Base-by-base conservation (phyloP, 257 asterid species). In the Solanum arcanum region DNA sequence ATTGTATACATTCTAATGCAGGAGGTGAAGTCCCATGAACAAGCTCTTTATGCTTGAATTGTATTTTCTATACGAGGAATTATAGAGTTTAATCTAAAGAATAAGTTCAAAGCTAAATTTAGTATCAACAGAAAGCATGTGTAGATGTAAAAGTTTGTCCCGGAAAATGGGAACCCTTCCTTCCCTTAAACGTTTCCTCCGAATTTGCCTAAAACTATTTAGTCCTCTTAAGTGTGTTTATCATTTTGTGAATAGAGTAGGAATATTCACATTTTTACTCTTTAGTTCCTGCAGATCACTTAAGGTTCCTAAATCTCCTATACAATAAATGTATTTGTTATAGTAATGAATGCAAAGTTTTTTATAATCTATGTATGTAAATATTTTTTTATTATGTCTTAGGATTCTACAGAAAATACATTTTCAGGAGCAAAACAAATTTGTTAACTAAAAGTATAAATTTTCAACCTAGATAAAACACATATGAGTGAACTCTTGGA, bases 91-190 rank as follows among this genome's bases (percentile, higher is more conserved):
- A 89, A 94, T 52, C 98, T 95, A 20, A 52, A 87, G 29, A 97
- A 95, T 3, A 52, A 75, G 13, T 25, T 18, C 35, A 95, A 91
- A 86, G 97, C 92, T 9, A 95, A 94, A 60, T 92, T 90, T 69
- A 49, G 90, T 60, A 94, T 94, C 77, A 93, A 91, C 5, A 96
- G 97, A 49, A 93, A 95, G 90, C 95, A 93, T 60, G 92, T 93
- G 7, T 94, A 97, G 98, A 90, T 93, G 91, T 91, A 95, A 8
- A 91, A 31, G 31, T 31, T 31, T 31, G 31, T 31, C 31, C 31
- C 3, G 3, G 31, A 31, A 31, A 31, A 31, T 31, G 31, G 31
- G 0, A 33, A 14, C n/a, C 52, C 75, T 76, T 62, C 83, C 64
- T 25, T 66, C 33, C 47, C 27, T 33, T 18, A 23, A 21, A 14